These are phyloP conservation scores for Alternaria infectoria DNA, from an alignment of 2,329 filamentous ascomycete genomes.

Conservation along the genomic window DNA sequence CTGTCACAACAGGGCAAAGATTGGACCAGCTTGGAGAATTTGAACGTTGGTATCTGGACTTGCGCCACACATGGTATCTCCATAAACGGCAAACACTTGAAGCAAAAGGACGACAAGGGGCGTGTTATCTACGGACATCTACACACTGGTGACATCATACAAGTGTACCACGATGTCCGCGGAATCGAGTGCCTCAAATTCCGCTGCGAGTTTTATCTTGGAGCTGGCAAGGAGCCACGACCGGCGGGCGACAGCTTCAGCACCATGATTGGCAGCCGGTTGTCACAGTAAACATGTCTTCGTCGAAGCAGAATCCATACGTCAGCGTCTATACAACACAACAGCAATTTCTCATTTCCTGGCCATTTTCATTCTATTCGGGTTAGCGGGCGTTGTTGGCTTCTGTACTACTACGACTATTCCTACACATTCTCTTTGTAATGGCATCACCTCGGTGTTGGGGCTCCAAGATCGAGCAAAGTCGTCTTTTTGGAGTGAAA, in stretches of 20 bases:
- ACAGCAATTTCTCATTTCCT: background rate
- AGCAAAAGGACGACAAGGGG: conserved; percentile 59
- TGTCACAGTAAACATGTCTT: conserved; percentile 5
- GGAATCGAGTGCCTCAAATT: conserved; percentile 49
- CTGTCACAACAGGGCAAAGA: conserved; percentile 56
- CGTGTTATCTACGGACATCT: conserved; percentile 68
- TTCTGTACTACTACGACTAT: background rate
- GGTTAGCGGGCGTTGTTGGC: background rate
- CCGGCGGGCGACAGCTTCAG: conserved; percentile 34
- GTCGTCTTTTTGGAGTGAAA: background rate
- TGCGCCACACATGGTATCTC: conserved; percentile 77
- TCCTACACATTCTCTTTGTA: background rate
- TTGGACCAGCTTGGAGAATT: conserved; percentile 59
- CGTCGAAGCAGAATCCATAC: background rate
- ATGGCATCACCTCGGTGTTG: background rate
- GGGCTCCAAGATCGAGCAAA: background rate
- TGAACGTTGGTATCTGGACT: conserved; percentile 77
- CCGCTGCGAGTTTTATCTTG: conserved; percentile 52
- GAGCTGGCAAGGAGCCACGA: conserved; percentile 43
- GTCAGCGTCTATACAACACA: background rate
- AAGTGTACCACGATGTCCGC: conserved; percentile 66
- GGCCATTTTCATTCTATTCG: background rate
- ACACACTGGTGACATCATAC: conserved; percentile 77
- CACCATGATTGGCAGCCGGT: conserved; percentile 21
- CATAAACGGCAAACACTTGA: conserved; percentile 75